Conservation (phyloP, 1,139 yeast genomes). For the Geotrichum candidum region DNA sequence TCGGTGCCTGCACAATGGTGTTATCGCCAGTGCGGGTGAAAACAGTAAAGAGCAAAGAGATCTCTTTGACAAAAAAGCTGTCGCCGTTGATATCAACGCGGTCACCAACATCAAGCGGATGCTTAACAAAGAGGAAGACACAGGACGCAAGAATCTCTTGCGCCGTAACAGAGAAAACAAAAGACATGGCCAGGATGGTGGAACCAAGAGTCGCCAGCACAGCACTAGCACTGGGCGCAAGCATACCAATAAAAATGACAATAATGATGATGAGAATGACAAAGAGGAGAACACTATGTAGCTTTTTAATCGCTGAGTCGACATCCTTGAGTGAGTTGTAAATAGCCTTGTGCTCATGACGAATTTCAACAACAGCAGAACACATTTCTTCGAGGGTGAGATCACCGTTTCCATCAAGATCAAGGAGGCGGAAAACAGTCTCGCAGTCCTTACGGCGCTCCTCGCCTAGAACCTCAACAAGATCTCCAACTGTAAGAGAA, state of each 20-base stretch:
- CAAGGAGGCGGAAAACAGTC: conserved; percentile 33
- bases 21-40: conserved; percentile 30
- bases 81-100: conserved; percentile 28
- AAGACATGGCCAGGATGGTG: conserved; percentile 36
- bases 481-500: conserved; percentile 32
- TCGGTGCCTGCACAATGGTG: conserved; percentile 35
- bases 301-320: conserved; percentile 37
- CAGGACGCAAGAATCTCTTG: conserved; percentile 38
- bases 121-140: conserved; percentile 39
- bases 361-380: conserved; percentile 30
- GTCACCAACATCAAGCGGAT: conserved; percentile 40
- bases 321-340: conserved; percentile 37
- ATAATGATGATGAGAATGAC: conserved; percentile 33
- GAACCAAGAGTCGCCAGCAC: conserved; percentile 40
- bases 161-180: conserved; percentile 36
- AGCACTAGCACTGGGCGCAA: conserved; percentile 38
- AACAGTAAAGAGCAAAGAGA: conserved; percentile 36
- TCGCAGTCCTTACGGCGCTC: conserved; percentile 26
- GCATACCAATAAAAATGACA: conserved; percentile 38
- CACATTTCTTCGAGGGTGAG: conserved; percentile 37
- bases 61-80: conserved; percentile 27
- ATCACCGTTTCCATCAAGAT: conserved; percentile 35
- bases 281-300: conserved; percentile 34
- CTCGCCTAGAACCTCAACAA: conserved; percentile 33
- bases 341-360: conserved; percentile 35